Conservation (phyloP, 208 protist species). For the Angomonas ambiguus region DNA sequence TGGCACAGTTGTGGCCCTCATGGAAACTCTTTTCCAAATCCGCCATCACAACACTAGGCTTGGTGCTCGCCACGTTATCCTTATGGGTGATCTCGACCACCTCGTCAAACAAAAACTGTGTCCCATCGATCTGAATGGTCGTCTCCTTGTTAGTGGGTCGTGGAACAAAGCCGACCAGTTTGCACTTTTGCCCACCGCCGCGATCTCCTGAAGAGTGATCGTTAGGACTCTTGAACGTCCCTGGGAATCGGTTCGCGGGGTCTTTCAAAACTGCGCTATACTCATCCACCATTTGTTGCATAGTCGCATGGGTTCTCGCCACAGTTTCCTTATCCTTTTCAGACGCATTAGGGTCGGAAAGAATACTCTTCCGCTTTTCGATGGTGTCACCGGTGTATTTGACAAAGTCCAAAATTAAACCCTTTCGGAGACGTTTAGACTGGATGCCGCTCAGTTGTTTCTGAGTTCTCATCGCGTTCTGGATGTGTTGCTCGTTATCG, state of each 20-base stretch:
- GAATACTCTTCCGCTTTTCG: slow-evolving; percentile 17
- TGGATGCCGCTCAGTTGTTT: slow-evolving; percentile 17
- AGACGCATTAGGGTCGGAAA: slow-evolving; percentile 15
- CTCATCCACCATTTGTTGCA: slow-evolving; percentile 26
- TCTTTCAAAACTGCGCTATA: slow-evolving; percentile 25
- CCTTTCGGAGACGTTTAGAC: slow-evolving; percentile 35
- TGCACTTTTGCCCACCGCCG: slow-evolving; percentile 13
- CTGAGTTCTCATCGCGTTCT: slow-evolving; percentile 18
- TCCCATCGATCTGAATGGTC: slow-evolving; percentile 21
- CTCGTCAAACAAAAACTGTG: slow-evolving; percentile 50
- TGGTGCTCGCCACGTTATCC: slow-evolving; percentile 13
- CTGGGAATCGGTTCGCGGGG: slow-evolving; percentile 26
- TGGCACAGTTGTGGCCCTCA: slow-evolving; percentile 34
- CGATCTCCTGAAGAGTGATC: not conserved
- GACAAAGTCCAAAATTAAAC: slow-evolving; percentile 45
- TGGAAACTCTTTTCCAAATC: slow-evolving; percentile 29
- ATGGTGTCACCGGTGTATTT: slow-evolving; percentile 26
- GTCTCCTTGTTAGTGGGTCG: slow-evolving; percentile 16
- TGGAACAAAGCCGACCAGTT: slow-evolving; percentile 31
- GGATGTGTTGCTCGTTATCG: slow-evolving; percentile 24
- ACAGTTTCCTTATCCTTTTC: slow-evolving; percentile 13
- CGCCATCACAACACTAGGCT: slow-evolving; percentile 12
- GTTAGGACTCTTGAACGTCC: slow-evolving; percentile 21
- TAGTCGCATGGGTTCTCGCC: slow-evolving; percentile 3
- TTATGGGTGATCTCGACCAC: slow-evolving; percentile 21